A percentile compares a stretch with the other conserved stretches of the same genome.
phyloP scores from a whole-genome alignment of 2,329 filamentous ascomycete genomes.

The Penicillium sp. region DNA sequence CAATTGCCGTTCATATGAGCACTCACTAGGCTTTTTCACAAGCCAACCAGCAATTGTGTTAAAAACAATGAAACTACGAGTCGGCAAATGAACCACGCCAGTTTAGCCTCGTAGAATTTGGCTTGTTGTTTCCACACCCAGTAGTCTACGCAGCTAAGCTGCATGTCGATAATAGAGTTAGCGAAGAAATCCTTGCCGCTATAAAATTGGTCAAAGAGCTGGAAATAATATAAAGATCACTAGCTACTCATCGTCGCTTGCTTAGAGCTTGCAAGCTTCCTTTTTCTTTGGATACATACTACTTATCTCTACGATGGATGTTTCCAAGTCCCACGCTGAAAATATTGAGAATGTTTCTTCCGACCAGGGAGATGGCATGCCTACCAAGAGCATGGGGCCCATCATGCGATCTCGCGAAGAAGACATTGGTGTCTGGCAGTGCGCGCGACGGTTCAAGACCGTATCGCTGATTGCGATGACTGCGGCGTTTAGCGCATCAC shows the following conservation, averaged over 20 bases:
- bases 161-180: not conserved
- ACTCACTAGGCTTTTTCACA: not conserved
- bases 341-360: slow-evolving; percentile 3
- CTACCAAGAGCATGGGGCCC: slow-evolving; percentile 5
- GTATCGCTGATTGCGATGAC: slow-evolving; percentile 38
- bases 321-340: not conserved
- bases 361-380: not conserved
- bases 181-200: not conserved
- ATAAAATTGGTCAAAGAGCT: not conserved
- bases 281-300: not conserved
- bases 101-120: not conserved
- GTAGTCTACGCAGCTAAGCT: not conserved
- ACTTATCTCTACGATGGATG: not conserved
- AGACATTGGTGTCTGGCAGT: slow-evolving; percentile 40
- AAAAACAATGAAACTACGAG: not conserved
- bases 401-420: slow-evolving; percentile 39
- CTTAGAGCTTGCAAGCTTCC: not conserved
- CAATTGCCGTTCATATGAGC: slow-evolving; percentile 1
- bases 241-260: not conserved
- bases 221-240: not conserved
- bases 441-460: slow-evolving; percentile 33
- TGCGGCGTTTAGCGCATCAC: slow-evolving; percentile 41
- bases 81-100: not conserved
- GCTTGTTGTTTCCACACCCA: not conserved
- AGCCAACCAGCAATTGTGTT: not conserved